phyloP scores from a whole-genome alignment of 495 filamentous ascomycete genomes.

The Podospora comata region DNA sequence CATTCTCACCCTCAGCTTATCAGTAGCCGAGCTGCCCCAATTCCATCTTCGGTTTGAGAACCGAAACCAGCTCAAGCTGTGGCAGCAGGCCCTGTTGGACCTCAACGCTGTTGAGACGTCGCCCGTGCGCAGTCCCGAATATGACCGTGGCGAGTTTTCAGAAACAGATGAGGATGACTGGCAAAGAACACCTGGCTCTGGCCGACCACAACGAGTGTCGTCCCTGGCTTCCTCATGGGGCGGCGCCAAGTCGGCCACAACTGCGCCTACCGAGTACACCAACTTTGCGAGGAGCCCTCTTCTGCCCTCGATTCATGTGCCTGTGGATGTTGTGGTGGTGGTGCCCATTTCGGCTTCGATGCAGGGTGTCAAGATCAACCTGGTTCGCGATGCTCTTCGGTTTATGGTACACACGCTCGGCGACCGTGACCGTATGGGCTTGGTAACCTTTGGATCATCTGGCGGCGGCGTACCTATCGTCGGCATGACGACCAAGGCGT shows the following conservation, averaged over 20 bases:
- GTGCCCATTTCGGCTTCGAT: slow-evolving; percentile 98
- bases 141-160: slow-evolving; percentile 69
- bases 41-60: slow-evolving; percentile 93
- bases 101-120: slow-evolving; percentile 66
- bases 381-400: slow-evolving; percentile 88
- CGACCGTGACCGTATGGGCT: slow-evolving; percentile 89
- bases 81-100: slow-evolving; percentile 85
- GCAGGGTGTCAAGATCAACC: slow-evolving; percentile 96
- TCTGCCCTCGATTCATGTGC: slow-evolving; percentile 74
- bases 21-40: slow-evolving; percentile 90
- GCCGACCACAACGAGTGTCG: slow-evolving; percentile 73
- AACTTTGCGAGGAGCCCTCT: slow-evolving; percentile 55
- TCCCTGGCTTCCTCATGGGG: slow-evolving; percentile 85
- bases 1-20: slow-evolving; percentile 84
- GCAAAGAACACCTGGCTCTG: slow-evolving; percentile 53
- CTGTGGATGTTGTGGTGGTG: slow-evolving; percentile 92
- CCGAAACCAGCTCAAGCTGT: slow-evolving; percentile 80
- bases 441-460: slow-evolving; percentile 96
- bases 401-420: slow-evolving; percentile 93
- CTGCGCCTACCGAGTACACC: slow-evolving; percentile 78
- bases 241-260: slow-evolving; percentile 72
- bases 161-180: slow-evolving; percentile 92
- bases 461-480: slow-evolving; percentile 91
- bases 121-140: slow-evolving; percentile 63
- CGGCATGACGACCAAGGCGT: slow-evolving; percentile 94